Percentiles rank a stretch among this genome's conserved stretches.
Evolutionary conservation across 495 filamentous ascomycete species (phyloP).

Genomic region (Aspergillus nanangensis): DNA sequence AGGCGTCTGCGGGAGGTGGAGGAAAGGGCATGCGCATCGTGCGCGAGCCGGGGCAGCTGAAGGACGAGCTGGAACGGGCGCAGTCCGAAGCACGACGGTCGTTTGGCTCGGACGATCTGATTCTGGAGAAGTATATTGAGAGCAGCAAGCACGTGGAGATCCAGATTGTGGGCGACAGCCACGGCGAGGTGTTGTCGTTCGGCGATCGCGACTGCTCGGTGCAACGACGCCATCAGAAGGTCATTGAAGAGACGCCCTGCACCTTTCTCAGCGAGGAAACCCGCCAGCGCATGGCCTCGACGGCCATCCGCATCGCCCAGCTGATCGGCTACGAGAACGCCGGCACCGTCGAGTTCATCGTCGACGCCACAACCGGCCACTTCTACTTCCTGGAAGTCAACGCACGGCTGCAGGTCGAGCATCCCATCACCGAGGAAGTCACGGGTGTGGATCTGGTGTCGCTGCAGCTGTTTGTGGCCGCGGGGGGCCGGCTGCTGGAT

Average conservation of each 20-base stretch:
- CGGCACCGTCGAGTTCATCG: constrained; percentile 92
- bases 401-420: constrained; percentile 86
- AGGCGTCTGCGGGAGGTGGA: too few relatives aligned
- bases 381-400: constrained; percentile 99
- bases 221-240: constrained; percentile 86
- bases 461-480: constrained; percentile 81
- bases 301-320: constrained; percentile 70
- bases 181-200: constrained; percentile 66
- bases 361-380: constrained; percentile 73
- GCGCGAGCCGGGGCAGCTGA: too few relatives aligned
- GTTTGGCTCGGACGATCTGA: constrained; percentile 81
- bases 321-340: constrained; percentile 82
- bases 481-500: too few relatives aligned
- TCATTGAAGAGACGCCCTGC: constrained; percentile 86
- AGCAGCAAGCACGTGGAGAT: constrained; percentile 85
- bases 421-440: constrained; percentile 86
- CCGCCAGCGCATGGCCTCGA: constrained; percentile 70
- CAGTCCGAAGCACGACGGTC: too few relatives aligned
- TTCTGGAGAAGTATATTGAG: constrained; percentile 85
- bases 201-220: constrained; percentile 80
- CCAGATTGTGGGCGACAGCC: constrained; percentile 79
- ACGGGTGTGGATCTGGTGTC: constrained; percentile 83
- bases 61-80: too few relatives aligned
- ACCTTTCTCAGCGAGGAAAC: constrained; percentile 64
- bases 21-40: too few relatives aligned